These are phyloP conservation scores for Fulvia fulva DNA, from an alignment of 2,329 filamentous ascomycete genomes.

Conservation along the genomic window DNA sequence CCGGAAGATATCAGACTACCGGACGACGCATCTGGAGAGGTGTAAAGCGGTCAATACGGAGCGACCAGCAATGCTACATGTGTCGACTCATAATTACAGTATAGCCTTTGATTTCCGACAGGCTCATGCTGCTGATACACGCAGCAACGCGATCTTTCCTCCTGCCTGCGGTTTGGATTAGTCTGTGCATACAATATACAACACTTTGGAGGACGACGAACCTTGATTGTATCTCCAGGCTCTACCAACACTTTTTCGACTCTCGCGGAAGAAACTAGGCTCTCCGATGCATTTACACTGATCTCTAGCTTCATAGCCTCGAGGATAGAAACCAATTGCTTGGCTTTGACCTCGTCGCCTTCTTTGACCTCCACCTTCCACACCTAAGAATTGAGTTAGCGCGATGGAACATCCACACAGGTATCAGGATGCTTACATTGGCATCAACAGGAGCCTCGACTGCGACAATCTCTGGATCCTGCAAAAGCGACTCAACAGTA, in stretches of 20 bases:
- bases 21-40: not conserved
- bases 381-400: constrained; percentile 3
- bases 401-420: not conserved
- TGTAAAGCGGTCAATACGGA: not conserved
- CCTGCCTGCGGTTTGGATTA: not conserved
- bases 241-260: constrained; percentile 42
- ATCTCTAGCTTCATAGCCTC: constrained; percentile 49
- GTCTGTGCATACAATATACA: not conserved
- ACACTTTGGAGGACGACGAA: not conserved
- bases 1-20: not conserved
- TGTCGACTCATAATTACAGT: no score
- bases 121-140: not conserved
- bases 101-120: not conserved
- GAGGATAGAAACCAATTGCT: constrained; percentile 38
- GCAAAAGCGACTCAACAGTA: constrained; percentile 46
- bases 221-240: constrained; percentile 25
- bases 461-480: constrained; percentile 35
- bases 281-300: constrained; percentile 39
- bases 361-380: constrained; percentile 44
- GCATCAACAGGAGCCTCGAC: constrained; percentile 44
- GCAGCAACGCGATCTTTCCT: not conserved
- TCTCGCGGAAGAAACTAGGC: constrained; percentile 24
- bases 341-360: constrained; percentile 34
- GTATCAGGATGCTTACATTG: constrained; percentile 33
- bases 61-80: no score